Conservation (phyloP, 129 eudicot genomes). For the Gnaphalium uliginosum region DNA sequence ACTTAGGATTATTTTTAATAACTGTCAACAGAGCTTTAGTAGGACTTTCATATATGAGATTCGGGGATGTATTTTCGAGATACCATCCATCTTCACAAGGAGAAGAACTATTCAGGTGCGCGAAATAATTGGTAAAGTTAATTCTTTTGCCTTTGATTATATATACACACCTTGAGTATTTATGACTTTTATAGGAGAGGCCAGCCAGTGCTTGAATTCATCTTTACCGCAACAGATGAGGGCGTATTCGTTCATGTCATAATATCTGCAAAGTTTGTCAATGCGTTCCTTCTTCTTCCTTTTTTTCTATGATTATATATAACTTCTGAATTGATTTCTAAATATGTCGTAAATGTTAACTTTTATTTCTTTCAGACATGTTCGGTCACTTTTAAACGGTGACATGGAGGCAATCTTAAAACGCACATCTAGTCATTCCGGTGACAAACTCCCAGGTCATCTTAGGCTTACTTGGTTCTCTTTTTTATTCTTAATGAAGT, state of each 20-base stretch:
- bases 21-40: constrained; percentile 62
- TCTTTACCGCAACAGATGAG: constrained; percentile 92
- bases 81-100: constrained; percentile 76
- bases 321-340: not conserved
- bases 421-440: constrained; percentile 51
- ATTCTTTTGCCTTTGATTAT: not conserved
- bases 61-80: constrained; percentile 88
- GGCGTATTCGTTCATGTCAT: constrained; percentile 83
- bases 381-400: constrained; percentile 72
- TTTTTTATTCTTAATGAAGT: constrained; percentile 19
- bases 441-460: constrained; percentile 68
- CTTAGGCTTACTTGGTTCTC: constrained; percentile 20
- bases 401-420: constrained; percentile 67
- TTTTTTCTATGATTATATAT: constrained; percentile 3
- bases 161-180: not conserved
- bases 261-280: constrained; percentile 84
- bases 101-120: constrained; percentile 88
- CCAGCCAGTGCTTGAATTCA: constrained; percentile 83
- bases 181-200: constrained; percentile 76
- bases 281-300: constrained; percentile 11
- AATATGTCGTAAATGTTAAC: constrained; percentile 6
- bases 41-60: constrained; percentile 84
- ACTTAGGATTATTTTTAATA: constrained; percentile 8
- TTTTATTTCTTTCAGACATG: constrained; percentile 60
- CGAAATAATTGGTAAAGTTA: not conserved